Percentiles rank a stretch among this genome's conserved stretches.
These are phyloP conservation scores for Neurospora sp. DNA, from an alignment of 495 filamentous ascomycete genomes.

Conservation along the genomic window DNA sequence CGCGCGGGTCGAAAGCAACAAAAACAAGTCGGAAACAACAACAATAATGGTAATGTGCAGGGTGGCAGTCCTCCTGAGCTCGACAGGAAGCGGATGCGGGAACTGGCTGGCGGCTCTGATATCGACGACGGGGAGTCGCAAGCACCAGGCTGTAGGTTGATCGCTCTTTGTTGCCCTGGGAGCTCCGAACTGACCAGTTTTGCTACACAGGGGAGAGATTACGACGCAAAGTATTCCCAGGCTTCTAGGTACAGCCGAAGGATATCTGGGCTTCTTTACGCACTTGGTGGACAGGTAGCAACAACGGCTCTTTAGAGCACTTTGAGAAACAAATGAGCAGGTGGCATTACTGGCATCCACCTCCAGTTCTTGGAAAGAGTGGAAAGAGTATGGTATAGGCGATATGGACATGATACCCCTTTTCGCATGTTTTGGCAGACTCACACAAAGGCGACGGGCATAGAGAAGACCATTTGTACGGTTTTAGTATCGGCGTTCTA, in stretches of 20 bases:
- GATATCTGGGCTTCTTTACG: background rate
- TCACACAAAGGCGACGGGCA: background rate
- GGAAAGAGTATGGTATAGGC: background rate
- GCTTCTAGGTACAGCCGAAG: conserved; percentile 6
- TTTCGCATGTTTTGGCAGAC: background rate
- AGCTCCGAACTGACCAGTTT: background rate
- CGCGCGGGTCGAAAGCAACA: conserved; percentile 1
- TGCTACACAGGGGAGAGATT: conserved; percentile 12
- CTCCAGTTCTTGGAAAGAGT: background rate
- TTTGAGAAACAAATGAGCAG: background rate
- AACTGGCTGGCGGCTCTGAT: conserved; percentile 16
- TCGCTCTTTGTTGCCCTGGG: background rate
- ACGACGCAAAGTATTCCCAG: conserved; percentile 16
- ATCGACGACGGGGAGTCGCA: conserved; percentile 9
- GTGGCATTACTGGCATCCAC: background rate
- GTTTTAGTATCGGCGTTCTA: background rate
- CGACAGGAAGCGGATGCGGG: conserved; percentile 21
- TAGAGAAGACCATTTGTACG: background rate
- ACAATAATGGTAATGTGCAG: background rate
- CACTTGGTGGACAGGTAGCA: background rate
- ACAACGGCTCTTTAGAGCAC: background rate
- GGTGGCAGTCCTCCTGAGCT: conserved; percentile 1
- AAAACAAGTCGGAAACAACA: background rate
- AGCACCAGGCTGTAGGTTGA: conserved; percentile 13
- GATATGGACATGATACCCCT: background rate